Conservation (phyloP, 108 stramenopile species). For the Nitzschia sp. region DNA sequence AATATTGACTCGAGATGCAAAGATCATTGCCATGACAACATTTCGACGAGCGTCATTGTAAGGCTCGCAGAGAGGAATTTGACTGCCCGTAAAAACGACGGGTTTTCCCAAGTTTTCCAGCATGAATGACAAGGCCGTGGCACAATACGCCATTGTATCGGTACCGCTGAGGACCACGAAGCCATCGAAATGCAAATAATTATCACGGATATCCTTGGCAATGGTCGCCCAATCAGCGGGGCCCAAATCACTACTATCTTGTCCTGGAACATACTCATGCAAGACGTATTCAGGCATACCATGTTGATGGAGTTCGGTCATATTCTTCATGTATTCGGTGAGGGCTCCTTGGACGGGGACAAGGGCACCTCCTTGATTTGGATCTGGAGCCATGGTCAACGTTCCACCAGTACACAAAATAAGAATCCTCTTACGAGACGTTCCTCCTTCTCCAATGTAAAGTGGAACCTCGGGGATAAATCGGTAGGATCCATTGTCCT, state of each 20-base stretch:
- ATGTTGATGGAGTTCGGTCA: slow-evolving; percentile 68
- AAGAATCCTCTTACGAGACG: slow-evolving; percentile 41
- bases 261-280: slow-evolving; percentile 75
- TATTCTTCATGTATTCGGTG: slow-evolving; percentile 66
- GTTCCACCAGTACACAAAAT: slow-evolving; percentile 86
- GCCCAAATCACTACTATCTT: slow-evolving; percentile 87
- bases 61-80: slow-evolving; percentile 89
- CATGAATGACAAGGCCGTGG: slow-evolving; percentile 94
- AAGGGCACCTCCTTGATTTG: slow-evolving; percentile 55
- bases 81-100: slow-evolving; percentile 90
- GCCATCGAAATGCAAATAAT: slow-evolving; percentile 90
- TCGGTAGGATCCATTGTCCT: slow-evolving; percentile 1
- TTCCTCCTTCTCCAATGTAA: slow-evolving; percentile 47
- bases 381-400: slow-evolving; percentile 78
- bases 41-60: slow-evolving; percentile 97
- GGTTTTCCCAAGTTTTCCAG: slow-evolving; percentile 97
- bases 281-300: slow-evolving; percentile 76
- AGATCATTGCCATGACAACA: slow-evolving; percentile 93
- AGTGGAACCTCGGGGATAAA: slow-evolving; percentile 65
- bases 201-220: slow-evolving; percentile 70
- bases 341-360: slow-evolving; percentile 79
- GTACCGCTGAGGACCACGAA: slow-evolving; percentile 97
- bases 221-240: slow-evolving; percentile 90
- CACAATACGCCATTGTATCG: slow-evolving; percentile 96
- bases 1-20: slow-evolving; percentile 74